Base-by-base conservation (phyloP, 768 basidiomycete genomes). In the Mycena amicta region DNA sequence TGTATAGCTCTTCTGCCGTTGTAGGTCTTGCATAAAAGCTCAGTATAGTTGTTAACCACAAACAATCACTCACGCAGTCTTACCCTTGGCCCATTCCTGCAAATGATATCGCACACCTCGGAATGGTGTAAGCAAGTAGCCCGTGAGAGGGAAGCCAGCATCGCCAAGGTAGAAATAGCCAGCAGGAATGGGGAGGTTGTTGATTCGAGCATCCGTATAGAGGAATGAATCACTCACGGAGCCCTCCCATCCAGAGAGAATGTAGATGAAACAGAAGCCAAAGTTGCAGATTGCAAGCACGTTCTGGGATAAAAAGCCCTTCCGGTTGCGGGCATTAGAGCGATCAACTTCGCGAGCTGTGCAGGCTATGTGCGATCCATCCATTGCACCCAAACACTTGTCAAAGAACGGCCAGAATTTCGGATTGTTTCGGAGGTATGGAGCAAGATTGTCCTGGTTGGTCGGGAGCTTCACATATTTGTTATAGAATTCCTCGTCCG, bases 191-290 rank as follows among this genome's bases (percentile, higher is more conserved):
- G 26, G 20, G 12, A 75, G 61, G 31, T 67, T 66, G 2, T 28
- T 20, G 3, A 25, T 23, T 18, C 54, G 59, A 22, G 73, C 70
- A 62, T 71, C 57, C 0, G 66, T 53, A 52, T 45, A 71, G 1
- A 74, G 29, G n/a, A 40, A 26, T 2, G 62, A 47, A 63, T 76
- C 72, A 18, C 68, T 31, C 5, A 66, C 67, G 58, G 61, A 65
- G 0, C 72, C 73, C 40, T 75, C 72, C 72, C 73, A 75, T 3
- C 74, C 74, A 58, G 53, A 51, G 0, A 72, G 65, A 23, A 71
- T 58, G 51, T 74, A 74, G 20, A 50, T 18, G 53, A 73, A 75
- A 3, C 31, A n/a, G 45, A 74, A 59, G 39, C 64, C 59, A 13
- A 68, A 71, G 22, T 45, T 56, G 41, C 66, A 72, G 5, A 53